Percentiles rank a stretch among this genome's conserved stretches.
Evolutionary conservation across 305 asterid genomes (phyloP).

Genomic region (Stenogyne calaminthoides): DNA sequence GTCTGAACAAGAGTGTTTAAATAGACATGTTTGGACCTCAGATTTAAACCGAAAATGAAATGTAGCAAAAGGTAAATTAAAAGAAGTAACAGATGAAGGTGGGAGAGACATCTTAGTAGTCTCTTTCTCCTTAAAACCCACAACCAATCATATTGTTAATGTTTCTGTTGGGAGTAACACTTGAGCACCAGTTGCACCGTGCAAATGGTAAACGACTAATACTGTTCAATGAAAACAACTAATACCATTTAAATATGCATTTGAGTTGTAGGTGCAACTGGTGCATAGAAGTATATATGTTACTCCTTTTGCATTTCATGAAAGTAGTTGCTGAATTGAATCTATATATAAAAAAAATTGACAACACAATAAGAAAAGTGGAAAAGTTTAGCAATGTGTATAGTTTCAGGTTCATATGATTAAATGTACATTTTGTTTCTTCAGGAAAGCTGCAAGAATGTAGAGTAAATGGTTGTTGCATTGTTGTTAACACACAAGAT

Average conservation of each 20-base stretch:
- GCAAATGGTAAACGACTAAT: too few relatives aligned
- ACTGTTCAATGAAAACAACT: too few relatives aligned
- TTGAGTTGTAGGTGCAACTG: too few relatives aligned
- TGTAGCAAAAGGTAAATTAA: not conserved
- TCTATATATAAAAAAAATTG: not conserved
- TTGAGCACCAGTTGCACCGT: too few relatives aligned
- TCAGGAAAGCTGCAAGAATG: constrained; percentile 33
- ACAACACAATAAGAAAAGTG: not conserved
- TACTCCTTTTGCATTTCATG: not conserved
- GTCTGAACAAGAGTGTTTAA: not conserved
- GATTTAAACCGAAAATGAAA: not conserved
- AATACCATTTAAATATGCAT: too few relatives aligned
- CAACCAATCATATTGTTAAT: not conserved
- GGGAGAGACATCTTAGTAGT: not conserved
- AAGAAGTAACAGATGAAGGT: not conserved
- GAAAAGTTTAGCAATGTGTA: not conserved
- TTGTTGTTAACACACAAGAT: constrained; percentile 21
- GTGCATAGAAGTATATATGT: not conserved
- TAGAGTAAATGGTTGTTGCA: constrained; percentile 31
- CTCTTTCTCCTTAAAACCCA: too few relatives aligned
- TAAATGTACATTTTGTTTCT: not conserved
- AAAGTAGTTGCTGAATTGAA: not conserved
- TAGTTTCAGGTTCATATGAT: not conserved
- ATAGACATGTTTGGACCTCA: constrained; percentile 4
- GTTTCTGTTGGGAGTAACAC: too few relatives aligned